Evolutionary conservation across 2,329 filamentous ascomycete genomes (phyloP).

Genomic region (Hymenotorrendiella dingleyae): DNA sequence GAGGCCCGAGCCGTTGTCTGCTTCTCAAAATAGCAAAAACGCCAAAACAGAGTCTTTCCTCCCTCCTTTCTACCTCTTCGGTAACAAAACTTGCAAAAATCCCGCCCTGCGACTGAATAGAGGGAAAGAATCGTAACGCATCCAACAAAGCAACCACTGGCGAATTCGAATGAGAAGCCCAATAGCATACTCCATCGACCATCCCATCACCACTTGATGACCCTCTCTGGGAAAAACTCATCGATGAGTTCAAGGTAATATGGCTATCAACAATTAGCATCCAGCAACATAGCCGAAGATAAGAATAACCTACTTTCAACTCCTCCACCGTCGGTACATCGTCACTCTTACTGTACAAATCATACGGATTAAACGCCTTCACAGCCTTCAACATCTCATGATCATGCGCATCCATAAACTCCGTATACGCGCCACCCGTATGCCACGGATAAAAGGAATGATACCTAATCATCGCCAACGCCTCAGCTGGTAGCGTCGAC

Average conservation of each 20-base stretch:
- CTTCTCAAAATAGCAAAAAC: too few species aligned
- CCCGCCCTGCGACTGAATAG: too few species aligned
- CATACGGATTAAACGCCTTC: constrained; percentile 84
- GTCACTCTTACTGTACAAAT: constrained; percentile 88
- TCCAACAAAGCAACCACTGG: too few species aligned
- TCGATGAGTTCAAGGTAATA: constrained; percentile 72
- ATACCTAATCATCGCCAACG: constrained; percentile 85
- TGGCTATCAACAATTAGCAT: constrained; percentile 37
- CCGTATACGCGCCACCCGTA: constrained; percentile 68
- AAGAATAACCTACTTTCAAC: constrained; percentile 52
- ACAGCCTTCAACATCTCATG: constrained; percentile 74
- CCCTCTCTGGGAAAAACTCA: constrained; percentile 64
- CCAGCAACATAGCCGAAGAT: not conserved
- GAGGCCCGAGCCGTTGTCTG: too few species aligned
- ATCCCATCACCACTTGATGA: constrained; percentile 58
- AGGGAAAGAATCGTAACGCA: too few species aligned
- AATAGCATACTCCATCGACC: not conserved
- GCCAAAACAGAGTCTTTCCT: too few species aligned
- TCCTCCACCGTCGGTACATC: constrained; percentile 69
- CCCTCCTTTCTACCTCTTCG: too few species aligned
- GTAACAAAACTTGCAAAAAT: too few species aligned
- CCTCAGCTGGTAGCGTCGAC: constrained; percentile 70
- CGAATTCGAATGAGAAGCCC: too few species aligned
- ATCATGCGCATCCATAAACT: constrained; percentile 82
- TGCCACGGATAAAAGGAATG: constrained; percentile 95